Base-by-base conservation (phyloP, 192 early-diverging fungal species). In the Backusella australiensis region DNA sequence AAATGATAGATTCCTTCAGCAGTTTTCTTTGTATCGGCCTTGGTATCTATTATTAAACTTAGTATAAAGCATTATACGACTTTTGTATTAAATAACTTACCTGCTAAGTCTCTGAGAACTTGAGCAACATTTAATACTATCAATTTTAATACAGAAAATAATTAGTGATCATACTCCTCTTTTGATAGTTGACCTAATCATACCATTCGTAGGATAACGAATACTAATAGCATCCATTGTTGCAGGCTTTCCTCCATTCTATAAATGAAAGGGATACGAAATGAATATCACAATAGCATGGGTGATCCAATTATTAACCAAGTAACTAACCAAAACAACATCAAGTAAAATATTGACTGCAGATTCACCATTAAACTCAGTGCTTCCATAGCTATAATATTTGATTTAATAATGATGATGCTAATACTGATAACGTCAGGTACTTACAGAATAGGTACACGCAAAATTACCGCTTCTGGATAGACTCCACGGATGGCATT, bases 151-250 rank as follows among this genome's bases (percentile, higher is more conserved):
- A 7, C 23, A 34, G n/a, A 49, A 49, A 15, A n/a, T n/a, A 2
- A 44, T 38, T 12, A 75, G 59, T 23, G 12, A 21, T 66, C 29
- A 35, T 59, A 39, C 34, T 34, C 44, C 36, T 4, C 15, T 15
- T 12, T 52, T 29, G 6, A n/a, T 32, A n/a, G 17, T n/a, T 14
- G 2, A n/a, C 26, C 15, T 7, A 44, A 36, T 4, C 34, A 71
- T 88, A 87, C 87, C 87, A 75, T 95, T 93, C n/a, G 94, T 95
- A 3, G 96, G 96, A 81, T 90, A 97, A 52, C 96, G 86, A 17
- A 79, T 76, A 32, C 89, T 88, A 66, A 83, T 84, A 56, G 93
- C 84, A 76, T 97, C 94, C 84, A 96, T 93, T 15, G 85, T 73
- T 2, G 79, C 81, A 38, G 49, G 38, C 74, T 91, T 91, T 32